Evolutionary conservation across 2,329 filamentous ascomycete genomes (phyloP), one percentile per base, ranked within the genome.

Genomic region (Ramularia endophylla): DNA sequence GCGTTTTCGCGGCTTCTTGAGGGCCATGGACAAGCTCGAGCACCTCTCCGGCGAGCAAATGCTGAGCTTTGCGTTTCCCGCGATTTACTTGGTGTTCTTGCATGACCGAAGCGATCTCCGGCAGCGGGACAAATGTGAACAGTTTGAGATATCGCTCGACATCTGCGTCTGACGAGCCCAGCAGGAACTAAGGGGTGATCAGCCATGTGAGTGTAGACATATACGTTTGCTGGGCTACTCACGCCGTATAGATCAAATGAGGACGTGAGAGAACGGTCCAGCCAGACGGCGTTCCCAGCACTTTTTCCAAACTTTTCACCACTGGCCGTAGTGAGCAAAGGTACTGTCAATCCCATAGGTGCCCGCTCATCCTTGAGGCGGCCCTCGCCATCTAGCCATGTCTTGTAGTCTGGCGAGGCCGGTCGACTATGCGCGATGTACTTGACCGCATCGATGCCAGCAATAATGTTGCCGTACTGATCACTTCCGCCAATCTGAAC

Each of bases 221-320:
- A n/a, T n/a, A 32, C 6, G 22, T 25, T 25, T 25, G 22, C 7
- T n/a, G 4, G 56, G 66, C n/a, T n/a, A n/a, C n/a, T 40, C 59
- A 79, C 76, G 56, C 79, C 78, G 62, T 97, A 97, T 1, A 97
- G 72, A 43, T 97, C 87, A 57, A 90, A 95, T 0, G 81, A 70
- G 20, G 76, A 81, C 1, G 90, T 94, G 75, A 87, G 77, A 55
- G 83, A 80, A 39, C 74, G 73, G 62, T 95, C 87, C 3, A 98
- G 75, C 92, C 92, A 98, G 27, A 98, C 67, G 2, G 90, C 89
- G 62, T 97, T 97, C 18, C 89, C 90, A 2, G 87, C 85, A 48
- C 83, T 94, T 69, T 98, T 98, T 38, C 92, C 92, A 55, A 97
- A 89, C 65, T 98, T 98, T 59, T 79, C 80, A 13, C 92, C 92